Conservation (phyloP, 2,329 filamentous ascomycete species). For the Xylariaceae sp. region DNA sequence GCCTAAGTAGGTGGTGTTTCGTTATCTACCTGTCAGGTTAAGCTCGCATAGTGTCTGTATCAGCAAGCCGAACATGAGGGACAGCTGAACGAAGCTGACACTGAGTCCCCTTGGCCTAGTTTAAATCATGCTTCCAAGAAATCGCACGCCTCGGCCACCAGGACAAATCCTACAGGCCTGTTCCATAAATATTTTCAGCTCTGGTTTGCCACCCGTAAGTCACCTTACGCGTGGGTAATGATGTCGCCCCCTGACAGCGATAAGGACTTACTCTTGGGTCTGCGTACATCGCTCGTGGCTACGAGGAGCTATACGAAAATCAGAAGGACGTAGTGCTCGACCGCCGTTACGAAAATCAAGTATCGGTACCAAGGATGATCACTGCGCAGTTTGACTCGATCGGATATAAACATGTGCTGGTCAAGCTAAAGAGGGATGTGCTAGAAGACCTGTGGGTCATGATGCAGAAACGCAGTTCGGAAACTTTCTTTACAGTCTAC, state of each 20-base stretch:
- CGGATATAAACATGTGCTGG: constrained; percentile 31
- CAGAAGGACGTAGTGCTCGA: neutral
- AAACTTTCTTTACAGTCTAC: constrained; percentile 40
- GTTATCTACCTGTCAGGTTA: too few relatives aligned
- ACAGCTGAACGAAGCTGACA: constrained; percentile 6
- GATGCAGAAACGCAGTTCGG: constrained; percentile 37
- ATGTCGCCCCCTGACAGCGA: neutral
- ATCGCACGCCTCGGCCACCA: constrained; percentile 22
- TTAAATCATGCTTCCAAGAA: constrained; percentile 15
- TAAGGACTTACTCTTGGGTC: constrained; percentile 54
- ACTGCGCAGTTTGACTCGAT: constrained; percentile 42
- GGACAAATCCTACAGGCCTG: constrained; percentile 41
- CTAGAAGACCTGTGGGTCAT: constrained; percentile 38
- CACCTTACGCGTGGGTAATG: neutral
- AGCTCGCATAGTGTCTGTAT: neutral
- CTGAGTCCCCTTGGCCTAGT: neutral
- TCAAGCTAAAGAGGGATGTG: constrained; percentile 31
- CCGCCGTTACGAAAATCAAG: constrained; percentile 42
- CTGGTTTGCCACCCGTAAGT: constrained; percentile 56
- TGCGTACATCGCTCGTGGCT: constrained; percentile 46
- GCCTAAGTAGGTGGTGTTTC: neutral
- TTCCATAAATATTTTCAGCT: constrained; percentile 50
- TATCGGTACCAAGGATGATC: constrained; percentile 47
- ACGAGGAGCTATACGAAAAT: constrained; percentile 44
- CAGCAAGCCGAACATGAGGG: neutral